phyloP scores from a whole-genome alignment of 2,329 filamentous ascomycete genomes.

The Neoascochyta sp. region DNA sequence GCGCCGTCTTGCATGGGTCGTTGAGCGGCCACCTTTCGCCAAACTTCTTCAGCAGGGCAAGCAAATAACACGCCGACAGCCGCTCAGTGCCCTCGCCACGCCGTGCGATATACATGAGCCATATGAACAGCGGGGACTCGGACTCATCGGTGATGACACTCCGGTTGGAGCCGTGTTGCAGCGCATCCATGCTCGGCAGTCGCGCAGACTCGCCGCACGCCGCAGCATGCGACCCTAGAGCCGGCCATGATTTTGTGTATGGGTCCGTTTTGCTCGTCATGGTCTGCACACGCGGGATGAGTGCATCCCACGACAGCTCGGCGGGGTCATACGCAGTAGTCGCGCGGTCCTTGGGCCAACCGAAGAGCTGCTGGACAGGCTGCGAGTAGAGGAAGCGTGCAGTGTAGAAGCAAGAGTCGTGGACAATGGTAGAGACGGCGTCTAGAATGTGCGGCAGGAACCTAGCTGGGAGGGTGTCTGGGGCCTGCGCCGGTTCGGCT shows the following conservation, averaged over 20 bases:
- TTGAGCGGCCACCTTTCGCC: slow-evolving; percentile 37
- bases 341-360: slow-evolving; percentile 25
- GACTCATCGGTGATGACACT: slow-evolving; percentile 41
- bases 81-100: slow-evolving; percentile 41
- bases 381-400: slow-evolving; percentile 54
- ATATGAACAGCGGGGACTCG: slow-evolving; percentile 47
- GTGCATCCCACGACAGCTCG: slow-evolving; percentile 28
- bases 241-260: slow-evolving; percentile 44
- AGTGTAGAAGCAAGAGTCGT: slow-evolving; percentile 73
- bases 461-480: slow-evolving; percentile 43
- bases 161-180: slow-evolving; percentile 25
- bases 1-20: slow-evolving; percentile 36
- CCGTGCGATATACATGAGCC: slow-evolving; percentile 46
- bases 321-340: slow-evolving; percentile 19
- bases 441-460: slow-evolving; percentile 69
- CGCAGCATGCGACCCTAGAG: slow-evolving; percentile 35
- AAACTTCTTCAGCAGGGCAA: slow-evolving; percentile 37
- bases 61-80: slow-evolving; percentile 42
- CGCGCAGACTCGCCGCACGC: slow-evolving; percentile 26
- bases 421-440: slow-evolving; percentile 71
- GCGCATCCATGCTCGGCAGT: slow-evolving; percentile 32
- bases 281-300: slow-evolving; percentile 40
- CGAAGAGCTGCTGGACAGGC: slow-evolving; percentile 35
- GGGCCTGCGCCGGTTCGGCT: slow-evolving; percentile 14
- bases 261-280: slow-evolving; percentile 39